Percentiles rank a stretch among this genome's conserved stretches.
phyloP scores from a whole-genome alignment of 176 grass and related monocot species.

The Pontederia paniculata region DNA sequence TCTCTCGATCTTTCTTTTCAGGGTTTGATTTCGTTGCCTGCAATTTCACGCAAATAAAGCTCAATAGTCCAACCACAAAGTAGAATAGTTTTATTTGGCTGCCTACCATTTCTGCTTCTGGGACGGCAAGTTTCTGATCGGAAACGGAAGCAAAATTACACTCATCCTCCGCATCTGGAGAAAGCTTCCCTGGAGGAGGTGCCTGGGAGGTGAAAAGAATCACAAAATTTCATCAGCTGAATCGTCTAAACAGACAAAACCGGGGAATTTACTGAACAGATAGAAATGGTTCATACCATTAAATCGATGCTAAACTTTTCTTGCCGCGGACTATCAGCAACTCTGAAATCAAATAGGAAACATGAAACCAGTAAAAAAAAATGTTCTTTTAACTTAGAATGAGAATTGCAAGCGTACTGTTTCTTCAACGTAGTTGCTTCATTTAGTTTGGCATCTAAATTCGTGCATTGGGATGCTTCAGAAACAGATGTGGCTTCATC shows the following conservation, averaged over 20 bases:
- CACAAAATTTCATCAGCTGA: too few species aligned
- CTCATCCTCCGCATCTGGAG: constrained; percentile 69
- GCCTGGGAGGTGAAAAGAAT: constrained; percentile 31
- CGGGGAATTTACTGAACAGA: not conserved
- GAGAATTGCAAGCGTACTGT: constrained; percentile 28
- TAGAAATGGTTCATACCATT: constrained; percentile 53
- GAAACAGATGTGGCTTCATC: constrained; percentile 26
- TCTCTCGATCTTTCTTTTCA: constrained; percentile 56
- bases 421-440: constrained; percentile 51
- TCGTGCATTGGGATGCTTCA: constrained; percentile 30
- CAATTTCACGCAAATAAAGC: not conserved
- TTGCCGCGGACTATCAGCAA: constrained; percentile 42
- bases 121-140: constrained; percentile 55
- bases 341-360: constrained; percentile 9
- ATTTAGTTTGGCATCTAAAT: constrained; percentile 32
- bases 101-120: constrained; percentile 68
- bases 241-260: too few species aligned
- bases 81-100: not conserved
- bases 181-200: constrained; percentile 96
- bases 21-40: constrained; percentile 32
- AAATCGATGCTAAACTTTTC: constrained; percentile 98
- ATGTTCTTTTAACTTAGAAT: not conserved
- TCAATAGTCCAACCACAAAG: too few species aligned
- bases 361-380: not conserved
- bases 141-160: constrained; percentile 52